phyloP scores from a whole-genome alignment of 305 asterid genomes.

The Fraxinus baroniana region DNA sequence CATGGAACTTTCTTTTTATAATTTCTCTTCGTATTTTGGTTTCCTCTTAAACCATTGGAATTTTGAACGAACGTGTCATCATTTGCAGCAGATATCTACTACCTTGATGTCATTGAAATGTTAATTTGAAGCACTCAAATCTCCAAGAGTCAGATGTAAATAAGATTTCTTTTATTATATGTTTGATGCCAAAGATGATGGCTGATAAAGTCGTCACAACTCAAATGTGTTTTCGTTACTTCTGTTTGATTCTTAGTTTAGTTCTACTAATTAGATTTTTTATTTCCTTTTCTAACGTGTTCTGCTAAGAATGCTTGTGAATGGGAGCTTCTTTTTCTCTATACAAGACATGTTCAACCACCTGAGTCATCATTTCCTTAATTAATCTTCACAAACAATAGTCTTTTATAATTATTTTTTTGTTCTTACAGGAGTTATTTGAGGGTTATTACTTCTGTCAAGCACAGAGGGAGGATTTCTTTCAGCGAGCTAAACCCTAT shows the following conservation, averaged over 20 bases:
- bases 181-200: neutral
- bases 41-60: neutral
- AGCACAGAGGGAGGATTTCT: slow-evolving; percentile 89
- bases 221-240: neutral
- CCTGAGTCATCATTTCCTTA: neutral
- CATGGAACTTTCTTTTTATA: neutral
- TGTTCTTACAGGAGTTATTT: slow-evolving; percentile 74
- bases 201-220: neutral
- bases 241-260: neutral
- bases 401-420: neutral
- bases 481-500: slow-evolving; percentile 81
- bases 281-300: neutral
- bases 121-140: neutral
- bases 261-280: neutral
- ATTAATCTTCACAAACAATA: neutral
- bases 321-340: neutral
- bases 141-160: neutral
- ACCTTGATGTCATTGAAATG: neutral
- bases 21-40: neutral
- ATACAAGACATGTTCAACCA: neutral
- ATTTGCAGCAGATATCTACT: neutral
- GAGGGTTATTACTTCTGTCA: slow-evolving; percentile 97
- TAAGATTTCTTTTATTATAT: neutral
- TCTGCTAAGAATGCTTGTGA: neutral
- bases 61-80: neutral